Evolutionary conservation across 768 basidiomycete species (phyloP), one percentile per base, ranked within the genome.

Genomic region (Boletus fagicola): DNA sequence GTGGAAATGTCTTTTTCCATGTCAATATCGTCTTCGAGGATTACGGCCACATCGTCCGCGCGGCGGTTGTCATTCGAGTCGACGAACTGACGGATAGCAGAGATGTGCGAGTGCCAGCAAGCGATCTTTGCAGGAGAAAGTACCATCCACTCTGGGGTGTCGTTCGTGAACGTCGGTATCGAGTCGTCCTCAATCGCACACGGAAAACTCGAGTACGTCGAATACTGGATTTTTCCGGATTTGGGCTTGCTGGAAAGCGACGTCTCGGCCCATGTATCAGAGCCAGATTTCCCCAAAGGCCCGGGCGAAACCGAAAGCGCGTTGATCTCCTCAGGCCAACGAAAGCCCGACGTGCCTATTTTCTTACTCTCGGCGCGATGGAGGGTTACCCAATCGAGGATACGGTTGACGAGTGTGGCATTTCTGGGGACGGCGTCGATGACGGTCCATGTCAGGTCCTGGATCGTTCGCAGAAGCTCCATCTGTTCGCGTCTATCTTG

Each of bases 11-110:
- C 82, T 31, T 69, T 74, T 72, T 92, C 90, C 82, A 90, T 85
- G 65, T 92, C 87, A 11, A 92, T 74, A 60, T 92, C 90, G 65
- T 91, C 90, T 69, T 91, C 90, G 8, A 90, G 74, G n/a, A 91
- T 76, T 10, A 90, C 55, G 0, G 77, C 75, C 2, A 80, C 74
- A 11, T 75, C 75, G 54, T 74, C 62, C 4, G 48, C 50, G 16
- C 45, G 66, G 45, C 30, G 49, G n/a, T 9, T 40, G 11, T 24
- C 56, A 12, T 22, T 24, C 36, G n/a, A 57, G 47, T 54, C 62
- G 13, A 75, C 66, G 35, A 86, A 75, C 4, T 58, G 71, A 22
- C 74, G 78, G 31, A 90, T 79, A 36, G 79, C 75, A 31, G 73
- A 76, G 12, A 84, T 58, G 67, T 90, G 88, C 1, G 88, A 89